Evolutionary conservation across 2,329 filamentous ascomycete genomes (phyloP).

Genomic region (Metarhizium sp.): DNA sequence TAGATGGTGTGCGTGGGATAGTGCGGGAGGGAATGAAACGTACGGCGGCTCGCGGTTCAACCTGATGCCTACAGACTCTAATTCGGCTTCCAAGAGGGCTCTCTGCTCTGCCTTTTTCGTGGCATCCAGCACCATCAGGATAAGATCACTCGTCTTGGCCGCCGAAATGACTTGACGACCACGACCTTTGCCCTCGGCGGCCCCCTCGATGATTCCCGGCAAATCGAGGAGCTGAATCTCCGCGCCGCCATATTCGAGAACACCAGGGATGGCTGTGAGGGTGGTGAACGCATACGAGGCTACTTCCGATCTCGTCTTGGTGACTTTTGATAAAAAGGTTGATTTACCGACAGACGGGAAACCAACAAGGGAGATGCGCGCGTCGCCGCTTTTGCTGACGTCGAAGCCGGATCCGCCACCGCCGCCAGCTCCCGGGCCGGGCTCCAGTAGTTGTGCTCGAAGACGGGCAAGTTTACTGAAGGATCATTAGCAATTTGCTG

Average conservation of each 20-base stretch:
- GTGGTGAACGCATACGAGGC: slow-evolving; percentile 97
- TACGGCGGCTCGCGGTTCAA: slow-evolving; percentile 86
- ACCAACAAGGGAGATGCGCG: slow-evolving; percentile 92
- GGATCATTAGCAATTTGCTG: slow-evolving; percentile 50
- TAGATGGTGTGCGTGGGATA: neutral
- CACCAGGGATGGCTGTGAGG: slow-evolving; percentile 91
- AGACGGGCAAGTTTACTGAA: slow-evolving; percentile 87
- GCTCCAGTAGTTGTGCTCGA: slow-evolving; percentile 88
- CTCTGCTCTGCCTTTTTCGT: slow-evolving; percentile 95
- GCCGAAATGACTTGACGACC: slow-evolving; percentile 95
- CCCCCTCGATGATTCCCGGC: slow-evolving; percentile 96
- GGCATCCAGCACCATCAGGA: slow-evolving; percentile 93
- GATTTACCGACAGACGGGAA: slow-evolving; percentile 99
- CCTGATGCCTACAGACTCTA: slow-evolving; percentile 91
- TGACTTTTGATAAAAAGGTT: slow-evolving; percentile 97
- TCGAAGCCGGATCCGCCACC: slow-evolving; percentile 80
- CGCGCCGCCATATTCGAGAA: slow-evolving; percentile 93
- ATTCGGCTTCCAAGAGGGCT: slow-evolving; percentile 76
- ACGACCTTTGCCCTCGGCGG: slow-evolving; percentile 88
- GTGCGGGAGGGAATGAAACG: slow-evolving; percentile 21
- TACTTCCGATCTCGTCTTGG: slow-evolving; percentile 93
- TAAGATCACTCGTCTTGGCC: slow-evolving; percentile 94
- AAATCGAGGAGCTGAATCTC: slow-evolving; percentile 98
- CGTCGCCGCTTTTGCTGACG: slow-evolving; percentile 93
- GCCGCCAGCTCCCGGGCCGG: slow-evolving; percentile 66